Conservation (phyloP, 1,139 yeast species). For the Lodderomyces oxycetoniae region DNA sequence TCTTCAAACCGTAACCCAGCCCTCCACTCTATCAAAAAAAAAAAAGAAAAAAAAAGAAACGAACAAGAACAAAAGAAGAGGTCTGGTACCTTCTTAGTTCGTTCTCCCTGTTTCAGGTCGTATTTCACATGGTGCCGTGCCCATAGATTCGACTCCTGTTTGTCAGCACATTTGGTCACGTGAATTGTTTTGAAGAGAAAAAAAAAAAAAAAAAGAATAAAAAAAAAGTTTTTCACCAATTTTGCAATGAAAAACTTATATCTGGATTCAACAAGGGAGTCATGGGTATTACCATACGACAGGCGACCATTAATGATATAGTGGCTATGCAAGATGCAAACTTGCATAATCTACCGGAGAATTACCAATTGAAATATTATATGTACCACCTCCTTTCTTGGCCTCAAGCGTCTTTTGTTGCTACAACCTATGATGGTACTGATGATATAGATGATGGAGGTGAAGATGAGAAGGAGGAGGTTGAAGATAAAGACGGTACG, state of each 20-base stretch:
- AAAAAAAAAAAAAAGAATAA: slow-evolving; percentile 1
- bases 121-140: no score
- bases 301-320: slow-evolving; percentile 79
- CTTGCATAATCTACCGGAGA: slow-evolving; percentile 88
- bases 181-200: no score
- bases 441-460: slow-evolving; percentile 33
- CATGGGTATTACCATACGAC: slow-evolving; percentile 85
- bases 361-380: slow-evolving; percentile 86
- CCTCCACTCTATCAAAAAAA: no score
- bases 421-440: slow-evolving; percentile 48
- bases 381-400: slow-evolving; percentile 90
- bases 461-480: slow-evolving; percentile 13
- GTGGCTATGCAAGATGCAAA: slow-evolving; percentile 97
- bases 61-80: no score
- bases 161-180: no score
- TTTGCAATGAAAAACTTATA: slow-evolving; percentile 1
- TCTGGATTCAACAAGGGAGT: no score
- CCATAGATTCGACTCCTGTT: no score
- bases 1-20: no score
- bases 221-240: slow-evolving; percentile 1
- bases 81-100: no score
- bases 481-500: no score
- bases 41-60: no score
- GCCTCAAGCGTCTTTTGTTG: slow-evolving; percentile 98
- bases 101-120: no score